Evolutionary conservation across 371 early-diverging fungal species (phyloP), one percentile per base, ranked within the genome.

Genomic region (Lichtheimia ornata): DNA sequence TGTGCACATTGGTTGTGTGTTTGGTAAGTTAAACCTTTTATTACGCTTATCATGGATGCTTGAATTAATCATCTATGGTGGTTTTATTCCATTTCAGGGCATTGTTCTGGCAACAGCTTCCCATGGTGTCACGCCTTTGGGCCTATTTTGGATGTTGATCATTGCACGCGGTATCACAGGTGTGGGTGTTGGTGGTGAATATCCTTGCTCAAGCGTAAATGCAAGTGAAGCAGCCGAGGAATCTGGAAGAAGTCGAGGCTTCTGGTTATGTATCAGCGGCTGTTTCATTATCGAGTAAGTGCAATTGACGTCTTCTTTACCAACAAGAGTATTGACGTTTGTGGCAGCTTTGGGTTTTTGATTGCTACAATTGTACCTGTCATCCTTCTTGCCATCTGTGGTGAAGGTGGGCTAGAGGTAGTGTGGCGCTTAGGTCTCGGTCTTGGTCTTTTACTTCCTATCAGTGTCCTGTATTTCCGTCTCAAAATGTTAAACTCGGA

Each of bases 401-500:
- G 67, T 22, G 70, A 69, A 59, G 62, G 59, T 57, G 67, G 59
- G 15, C 59, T 74, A 62, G 80, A 68, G 61, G 71, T 61, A 43
- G 73, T 79, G 30, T 81, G 84, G 84, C 74, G 82, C 44, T 56
- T 80, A 5, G 72, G 79, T 3, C 69, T 83, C 56, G 84, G 80
- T 22, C 76, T 83, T 17, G 84, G 84, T 30, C 66, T 79, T 28
- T 24, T 83, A 11, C 67, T 78, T 9, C 84, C 84, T 7, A 61
- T 81, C 55, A 74, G 72, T 18, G 82, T 83, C 17, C 56, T 83
- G 58, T 83, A 81, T 53, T 83, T 83, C 69, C 82, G 84, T 42
- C 64, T 83, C 56, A 83, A 79, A 62, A 83, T 83, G 82, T 58
- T 66, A 51, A 79, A 81, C 67, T 83, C 82, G 4, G 67, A 76